phyloP scores from a whole-genome alignment of 352 stramenopile species.

The Globisporangium nagaii region DNA sequence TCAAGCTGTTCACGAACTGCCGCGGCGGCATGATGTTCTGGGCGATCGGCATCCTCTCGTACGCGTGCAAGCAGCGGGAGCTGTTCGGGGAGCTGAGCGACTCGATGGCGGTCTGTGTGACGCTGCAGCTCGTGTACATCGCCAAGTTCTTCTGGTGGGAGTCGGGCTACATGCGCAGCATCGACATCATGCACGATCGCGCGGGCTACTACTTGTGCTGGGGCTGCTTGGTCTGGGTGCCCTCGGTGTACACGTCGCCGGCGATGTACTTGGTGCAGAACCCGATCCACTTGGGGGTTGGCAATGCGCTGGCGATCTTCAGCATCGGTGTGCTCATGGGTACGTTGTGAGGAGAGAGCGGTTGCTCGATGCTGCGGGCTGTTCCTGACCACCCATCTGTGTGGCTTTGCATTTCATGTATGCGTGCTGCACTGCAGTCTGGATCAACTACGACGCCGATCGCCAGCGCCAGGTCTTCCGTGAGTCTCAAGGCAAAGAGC shows the following conservation, averaged over 20 bases:
- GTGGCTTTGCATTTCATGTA: constrained; percentile 1
- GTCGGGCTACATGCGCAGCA: constrained; percentile 95
- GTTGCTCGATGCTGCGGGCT: no score
- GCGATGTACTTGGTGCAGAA: constrained; percentile 92
- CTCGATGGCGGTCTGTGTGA: constrained; percentile 85
- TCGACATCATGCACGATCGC: constrained; percentile 96
- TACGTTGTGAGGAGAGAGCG: no score
- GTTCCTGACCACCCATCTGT: neutral
- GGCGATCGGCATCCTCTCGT: constrained; percentile 88
- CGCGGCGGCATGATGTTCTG: constrained; percentile 97
- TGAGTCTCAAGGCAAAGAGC: constrained; percentile 72
- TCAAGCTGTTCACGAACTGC: constrained; percentile 98
- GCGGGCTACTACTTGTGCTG: constrained; percentile 95
- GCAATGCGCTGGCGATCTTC: constrained; percentile 46
- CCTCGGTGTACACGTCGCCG: constrained; percentile 94
- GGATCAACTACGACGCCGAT: constrained; percentile 95
- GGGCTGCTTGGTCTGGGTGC: constrained; percentile 97
- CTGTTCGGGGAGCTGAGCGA: constrained; percentile 75
- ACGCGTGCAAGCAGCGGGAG: constrained; percentile 86
- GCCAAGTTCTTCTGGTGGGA: constrained; percentile 98
- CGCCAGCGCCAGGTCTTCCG: constrained; percentile 92
- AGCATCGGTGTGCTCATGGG: constrained; percentile 71
- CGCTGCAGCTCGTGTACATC: constrained; percentile 92
- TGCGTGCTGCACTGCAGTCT: no score
- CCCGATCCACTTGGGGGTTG: constrained; percentile 56